Conservation (phyloP, 257 asterid species). For the Oldenlandia corymbosa region DNA sequence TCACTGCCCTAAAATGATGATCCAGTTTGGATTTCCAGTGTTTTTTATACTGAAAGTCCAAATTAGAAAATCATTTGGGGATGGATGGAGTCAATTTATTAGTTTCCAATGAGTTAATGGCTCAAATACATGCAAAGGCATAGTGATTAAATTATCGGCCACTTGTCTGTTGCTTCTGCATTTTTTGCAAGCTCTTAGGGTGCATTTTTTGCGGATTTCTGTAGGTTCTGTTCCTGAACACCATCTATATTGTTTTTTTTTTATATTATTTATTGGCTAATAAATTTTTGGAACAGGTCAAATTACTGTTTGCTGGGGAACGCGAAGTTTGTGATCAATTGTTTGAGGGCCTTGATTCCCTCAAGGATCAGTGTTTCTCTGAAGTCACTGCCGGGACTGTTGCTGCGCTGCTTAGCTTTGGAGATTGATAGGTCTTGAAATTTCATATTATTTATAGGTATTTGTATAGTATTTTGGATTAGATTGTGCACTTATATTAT, state of each 20-base stretch:
- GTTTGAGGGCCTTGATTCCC: slow-evolving; percentile 76
- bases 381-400: slow-evolving; percentile 91
- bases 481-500: no score
- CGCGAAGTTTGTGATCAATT: slow-evolving; percentile 94
- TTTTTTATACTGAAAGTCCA: no score
- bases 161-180: not conserved
- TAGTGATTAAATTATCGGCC: not conserved
- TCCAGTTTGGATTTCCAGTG: no score
- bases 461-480: no score
- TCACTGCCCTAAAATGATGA: no score
- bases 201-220: slow-evolving; percentile 95
- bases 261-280: slow-evolving; percentile 11
- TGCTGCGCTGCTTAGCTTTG: slow-evolving; percentile 90
- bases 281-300: slow-evolving; percentile 60
- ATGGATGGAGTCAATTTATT: no score
- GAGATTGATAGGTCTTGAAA: no score
- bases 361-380: slow-evolving; percentile 90
- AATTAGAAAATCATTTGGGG: no score
- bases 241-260: not conserved
- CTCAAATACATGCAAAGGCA: not conserved
- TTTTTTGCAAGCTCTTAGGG: not conserved
- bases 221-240: slow-evolving; percentile 37
- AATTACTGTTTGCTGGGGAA: slow-evolving; percentile 92
- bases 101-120: not conserved
- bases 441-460: no score